A percentile compares a stretch with the other conserved stretches of the same genome.
Evolutionary conservation across 495 filamentous ascomycete species (phyloP).

Genomic region (Neurospora sp.): DNA sequence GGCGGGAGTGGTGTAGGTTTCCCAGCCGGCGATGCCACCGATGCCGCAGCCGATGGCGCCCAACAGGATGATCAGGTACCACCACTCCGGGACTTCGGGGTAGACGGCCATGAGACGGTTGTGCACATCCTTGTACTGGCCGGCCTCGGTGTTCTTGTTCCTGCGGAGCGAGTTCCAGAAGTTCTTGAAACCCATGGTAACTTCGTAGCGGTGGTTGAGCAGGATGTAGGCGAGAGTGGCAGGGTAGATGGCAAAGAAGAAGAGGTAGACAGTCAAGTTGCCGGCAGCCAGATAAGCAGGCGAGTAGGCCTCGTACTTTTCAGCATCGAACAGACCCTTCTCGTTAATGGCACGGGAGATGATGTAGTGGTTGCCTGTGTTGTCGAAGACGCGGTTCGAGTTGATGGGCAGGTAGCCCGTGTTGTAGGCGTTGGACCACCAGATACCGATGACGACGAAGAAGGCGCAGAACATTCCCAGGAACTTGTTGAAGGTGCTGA

Average conservation of each 20-base stretch:
- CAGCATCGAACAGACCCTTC: conserved; percentile 22
- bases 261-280: conserved; percentile 21
- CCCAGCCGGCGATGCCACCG: conserved; percentile 22
- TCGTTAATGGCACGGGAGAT: conserved; percentile 21
- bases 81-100: conserved; percentile 28
- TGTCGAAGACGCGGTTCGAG: conserved; percentile 25
- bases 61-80: conserved; percentile 22
- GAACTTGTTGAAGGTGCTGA: conserved; percentile 27
- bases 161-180: conserved; percentile 19
- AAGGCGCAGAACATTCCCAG: conserved; percentile 16
- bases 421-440: conserved; percentile 25
- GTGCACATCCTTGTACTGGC: conserved; percentile 26
- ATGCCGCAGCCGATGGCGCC: conserved; percentile 22
- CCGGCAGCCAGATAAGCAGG: conserved; percentile 25
- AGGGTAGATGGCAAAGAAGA: conserved; percentile 31
- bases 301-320: conserved; percentile 27
- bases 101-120: conserved; percentile 28
- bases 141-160: conserved; percentile 5
- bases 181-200: conserved; percentile 23
- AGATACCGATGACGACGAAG: conserved; percentile 22
- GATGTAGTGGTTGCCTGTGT: conserved; percentile 23
- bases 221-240: conserved; percentile 23
- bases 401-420: conserved; percentile 29
- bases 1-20: conserved; percentile 26
- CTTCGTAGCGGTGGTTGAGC: conserved; percentile 29